phyloP scores from a whole-genome alignment of 495 filamentous ascomycete species.

The Penicillium psychrofluorescens region DNA sequence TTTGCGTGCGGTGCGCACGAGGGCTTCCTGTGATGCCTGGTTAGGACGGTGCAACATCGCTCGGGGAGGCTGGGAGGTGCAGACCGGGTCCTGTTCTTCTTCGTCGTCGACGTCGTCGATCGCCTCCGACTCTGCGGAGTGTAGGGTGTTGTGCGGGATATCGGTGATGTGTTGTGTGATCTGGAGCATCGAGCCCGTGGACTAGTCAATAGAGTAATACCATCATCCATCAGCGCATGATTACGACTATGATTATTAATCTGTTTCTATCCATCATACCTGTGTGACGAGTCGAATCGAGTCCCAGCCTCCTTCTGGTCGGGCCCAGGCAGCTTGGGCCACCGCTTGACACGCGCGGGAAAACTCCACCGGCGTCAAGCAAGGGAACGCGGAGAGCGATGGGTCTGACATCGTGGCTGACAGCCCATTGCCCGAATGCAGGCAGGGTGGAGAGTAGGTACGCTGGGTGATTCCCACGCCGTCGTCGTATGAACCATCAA shows the following conservation, averaged over 20 bases:
- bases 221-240: no score
- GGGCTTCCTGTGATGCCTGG: constrained; percentile 32
- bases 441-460: no score
- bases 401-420: no score
- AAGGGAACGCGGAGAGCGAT: no score
- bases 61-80: constrained; percentile 7
- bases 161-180: constrained; percentile 24
- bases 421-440: no score
- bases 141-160: constrained; percentile 4
- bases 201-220: constrained; percentile 5
- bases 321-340: constrained; percentile 39
- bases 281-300: constrained; percentile 24
- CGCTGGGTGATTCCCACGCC: background rate
- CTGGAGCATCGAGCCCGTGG: constrained; percentile 24
- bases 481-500: constrained; percentile 10
- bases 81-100: constrained; percentile 33
- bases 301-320: constrained; percentile 15
- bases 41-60: constrained; percentile 12
- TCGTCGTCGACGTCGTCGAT: background rate
- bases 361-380: constrained; percentile 50
- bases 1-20: constrained; percentile 19
- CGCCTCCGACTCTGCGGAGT: constrained; percentile 5
- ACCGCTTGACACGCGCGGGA: constrained; percentile 52
- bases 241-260: no score
- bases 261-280: constrained; percentile 8